Conservation (phyloP, 306 rosid genomes). For the Coriaria nepalensis region DNA sequence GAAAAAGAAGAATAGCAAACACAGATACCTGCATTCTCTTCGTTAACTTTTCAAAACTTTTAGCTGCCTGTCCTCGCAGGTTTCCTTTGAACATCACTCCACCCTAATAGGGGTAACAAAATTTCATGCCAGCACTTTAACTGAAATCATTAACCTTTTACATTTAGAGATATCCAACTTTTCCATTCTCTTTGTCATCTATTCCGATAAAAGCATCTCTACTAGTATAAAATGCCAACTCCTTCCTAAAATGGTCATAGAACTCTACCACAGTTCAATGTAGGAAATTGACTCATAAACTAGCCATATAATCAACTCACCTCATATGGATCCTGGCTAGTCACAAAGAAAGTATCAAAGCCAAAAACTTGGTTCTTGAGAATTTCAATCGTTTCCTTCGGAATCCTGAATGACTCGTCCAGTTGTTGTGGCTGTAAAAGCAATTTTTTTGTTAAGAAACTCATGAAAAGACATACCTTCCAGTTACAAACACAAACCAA, state of each 20-base stretch:
- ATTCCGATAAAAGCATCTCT: no score
- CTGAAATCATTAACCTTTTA: no score
- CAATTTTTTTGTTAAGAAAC: constrained; percentile 12
- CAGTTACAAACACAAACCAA: not conserved
- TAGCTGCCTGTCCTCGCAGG: constrained; percentile 76
- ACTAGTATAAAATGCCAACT: no score
- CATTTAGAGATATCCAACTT: no score
- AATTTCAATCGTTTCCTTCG: constrained; percentile 71
- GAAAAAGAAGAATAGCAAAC: constrained; percentile 1
- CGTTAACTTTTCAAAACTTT: constrained; percentile 75
- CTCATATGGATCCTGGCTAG: constrained; percentile 93
- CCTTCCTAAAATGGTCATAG: no score
- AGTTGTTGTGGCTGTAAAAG: constrained; percentile 65
- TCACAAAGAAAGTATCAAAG: constrained; percentile 85
- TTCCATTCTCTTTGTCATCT: no score
- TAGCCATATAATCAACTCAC: constrained; percentile 25
- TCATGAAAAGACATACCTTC: constrained; percentile 11
- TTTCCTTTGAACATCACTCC: constrained; percentile 96
- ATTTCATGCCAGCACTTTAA: constrained; percentile 1
- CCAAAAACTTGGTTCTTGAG: constrained; percentile 84
- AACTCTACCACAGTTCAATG: no score
- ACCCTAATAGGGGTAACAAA: constrained; percentile 37
- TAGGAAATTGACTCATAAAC: not conserved
- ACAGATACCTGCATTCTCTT: constrained; percentile 61
- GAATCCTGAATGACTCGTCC: constrained; percentile 59